Evolutionary conservation across 148 eudicot species (phyloP).

Genomic region (Rhododendron kiyosumense): DNA sequence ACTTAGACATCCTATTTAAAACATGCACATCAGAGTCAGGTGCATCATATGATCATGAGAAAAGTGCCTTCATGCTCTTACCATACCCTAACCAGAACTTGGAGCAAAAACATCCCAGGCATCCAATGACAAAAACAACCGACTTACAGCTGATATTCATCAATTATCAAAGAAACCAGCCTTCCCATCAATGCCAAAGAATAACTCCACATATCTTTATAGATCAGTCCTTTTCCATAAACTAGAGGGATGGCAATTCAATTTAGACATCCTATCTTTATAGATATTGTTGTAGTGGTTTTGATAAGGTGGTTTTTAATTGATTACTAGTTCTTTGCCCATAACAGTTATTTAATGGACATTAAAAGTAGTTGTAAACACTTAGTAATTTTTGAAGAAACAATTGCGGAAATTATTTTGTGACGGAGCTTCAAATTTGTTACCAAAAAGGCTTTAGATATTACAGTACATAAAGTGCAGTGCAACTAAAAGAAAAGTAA

Average conservation of each 20-base stretch:
- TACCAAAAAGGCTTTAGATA: too few relatives aligned
- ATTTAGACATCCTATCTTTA: too few relatives aligned
- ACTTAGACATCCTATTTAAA: not conserved
- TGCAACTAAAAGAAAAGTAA: not conserved
- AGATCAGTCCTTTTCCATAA: not conserved
- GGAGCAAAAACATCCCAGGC: not conserved
- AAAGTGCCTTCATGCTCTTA: too few relatives aligned
- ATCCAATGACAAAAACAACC: not conserved
- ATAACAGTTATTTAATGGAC: too few relatives aligned
- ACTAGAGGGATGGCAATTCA: not conserved
- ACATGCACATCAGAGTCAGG: not conserved
- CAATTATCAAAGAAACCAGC: not conserved
- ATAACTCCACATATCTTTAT: not conserved
- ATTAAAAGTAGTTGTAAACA: too few relatives aligned
- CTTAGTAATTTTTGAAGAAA: too few relatives aligned
- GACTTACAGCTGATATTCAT: not conserved
- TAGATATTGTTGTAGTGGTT: too few relatives aligned
- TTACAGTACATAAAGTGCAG: not conserved
- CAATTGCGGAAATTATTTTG: too few relatives aligned
- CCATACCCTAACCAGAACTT: not conserved
- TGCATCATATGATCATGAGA: not conserved
- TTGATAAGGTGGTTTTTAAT: too few relatives aligned
- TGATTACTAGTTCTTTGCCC: too few relatives aligned
- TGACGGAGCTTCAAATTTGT: too few relatives aligned
- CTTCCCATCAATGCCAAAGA: not conserved